Conservation (phyloP, 208 protist genomes). For the Leishmania tropica region DNA sequence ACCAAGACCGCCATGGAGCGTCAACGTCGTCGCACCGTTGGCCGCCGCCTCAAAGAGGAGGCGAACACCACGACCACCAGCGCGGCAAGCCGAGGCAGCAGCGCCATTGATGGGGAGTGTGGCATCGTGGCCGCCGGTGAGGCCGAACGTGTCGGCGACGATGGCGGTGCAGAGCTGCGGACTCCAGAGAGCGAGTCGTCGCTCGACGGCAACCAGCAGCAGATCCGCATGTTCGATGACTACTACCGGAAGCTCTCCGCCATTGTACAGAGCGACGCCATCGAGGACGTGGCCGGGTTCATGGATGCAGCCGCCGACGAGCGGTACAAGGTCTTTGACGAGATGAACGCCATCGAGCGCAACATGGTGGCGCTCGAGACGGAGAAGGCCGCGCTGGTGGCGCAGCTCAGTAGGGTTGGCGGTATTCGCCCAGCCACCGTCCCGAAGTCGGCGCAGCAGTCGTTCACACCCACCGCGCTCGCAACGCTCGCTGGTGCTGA, state of each 20-base stretch:
- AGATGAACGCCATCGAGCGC: slow-evolving; percentile 54
- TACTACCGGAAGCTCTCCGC: slow-evolving; percentile 47
- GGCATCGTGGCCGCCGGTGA: neutral
- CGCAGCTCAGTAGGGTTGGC: slow-evolving; percentile 6
- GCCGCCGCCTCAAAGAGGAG: neutral
- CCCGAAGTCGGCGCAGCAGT: neutral
- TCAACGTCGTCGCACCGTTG: slow-evolving; percentile 1
- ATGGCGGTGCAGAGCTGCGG: neutral
- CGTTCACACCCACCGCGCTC: slow-evolving; percentile 7
- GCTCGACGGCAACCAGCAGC: slow-evolving; percentile 4
- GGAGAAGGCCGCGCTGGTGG: slow-evolving; percentile 27
- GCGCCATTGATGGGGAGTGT: neutral
- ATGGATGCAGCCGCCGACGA: slow-evolving; percentile 46
- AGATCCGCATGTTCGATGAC: slow-evolving; percentile 43
- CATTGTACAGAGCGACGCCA: slow-evolving; percentile 53
- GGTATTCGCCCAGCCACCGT: neutral
- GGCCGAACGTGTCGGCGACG: neutral
- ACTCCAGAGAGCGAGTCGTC: neutral
- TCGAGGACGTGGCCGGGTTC: slow-evolving; percentile 58
- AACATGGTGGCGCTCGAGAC: slow-evolving; percentile 38
- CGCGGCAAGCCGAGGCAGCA: slow-evolving; percentile 4
- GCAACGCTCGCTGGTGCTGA: slow-evolving; percentile 12
- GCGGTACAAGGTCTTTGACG: slow-evolving; percentile 60
- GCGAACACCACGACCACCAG: neutral
- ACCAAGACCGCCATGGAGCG: slow-evolving; percentile 15